These are phyloP conservation scores for Fraxinus greggii DNA, from an alignment of 305 asterid genomes.

Conservation along the genomic window DNA sequence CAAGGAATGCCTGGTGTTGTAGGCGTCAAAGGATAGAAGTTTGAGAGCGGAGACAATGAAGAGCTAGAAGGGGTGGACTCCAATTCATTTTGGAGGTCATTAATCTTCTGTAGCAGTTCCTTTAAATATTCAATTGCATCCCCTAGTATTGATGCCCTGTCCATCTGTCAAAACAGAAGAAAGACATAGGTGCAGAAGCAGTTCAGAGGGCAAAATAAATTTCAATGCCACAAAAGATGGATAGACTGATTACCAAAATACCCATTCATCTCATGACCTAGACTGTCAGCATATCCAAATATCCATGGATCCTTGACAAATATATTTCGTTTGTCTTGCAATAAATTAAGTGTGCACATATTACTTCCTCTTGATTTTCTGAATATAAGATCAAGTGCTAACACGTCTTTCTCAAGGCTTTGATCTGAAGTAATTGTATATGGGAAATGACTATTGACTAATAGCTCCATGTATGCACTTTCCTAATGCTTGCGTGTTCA, in stretches of 20 bases:
- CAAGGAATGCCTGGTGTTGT: slow-evolving; percentile 43
- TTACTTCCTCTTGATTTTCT: not conserved
- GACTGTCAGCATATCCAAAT: not conserved
- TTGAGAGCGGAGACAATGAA: slow-evolving; percentile 29
- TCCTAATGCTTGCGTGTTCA: not conserved
- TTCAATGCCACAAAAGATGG: not conserved
- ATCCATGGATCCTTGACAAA: not conserved
- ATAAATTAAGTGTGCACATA: not conserved
- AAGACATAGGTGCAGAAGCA: not conserved
- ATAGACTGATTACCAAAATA: not conserved
- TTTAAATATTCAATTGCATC: slow-evolving; percentile 65
- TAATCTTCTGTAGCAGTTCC: slow-evolving; percentile 60
- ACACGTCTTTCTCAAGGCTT: not conserved
- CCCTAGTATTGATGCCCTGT: slow-evolving; percentile 71
- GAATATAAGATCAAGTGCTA: not conserved
- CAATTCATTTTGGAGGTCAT: slow-evolving; percentile 57
- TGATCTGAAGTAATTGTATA: not conserved
- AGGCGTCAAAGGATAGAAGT: slow-evolving; percentile 46
- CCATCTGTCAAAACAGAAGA: slow-evolving; percentile 46
- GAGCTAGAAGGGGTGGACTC: slow-evolving; percentile 45
- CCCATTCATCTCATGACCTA: not conserved
- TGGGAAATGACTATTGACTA: not conserved
- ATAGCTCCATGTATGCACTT: not conserved
- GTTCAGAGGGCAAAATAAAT: not conserved
- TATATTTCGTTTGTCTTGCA: not conserved